Percentiles rank a stretch among this genome's conserved stretches.
These are phyloP conservation scores for Amanita fuliginea DNA, from an alignment of 768 basidiomycete genomes.

Conservation along the genomic window DNA sequence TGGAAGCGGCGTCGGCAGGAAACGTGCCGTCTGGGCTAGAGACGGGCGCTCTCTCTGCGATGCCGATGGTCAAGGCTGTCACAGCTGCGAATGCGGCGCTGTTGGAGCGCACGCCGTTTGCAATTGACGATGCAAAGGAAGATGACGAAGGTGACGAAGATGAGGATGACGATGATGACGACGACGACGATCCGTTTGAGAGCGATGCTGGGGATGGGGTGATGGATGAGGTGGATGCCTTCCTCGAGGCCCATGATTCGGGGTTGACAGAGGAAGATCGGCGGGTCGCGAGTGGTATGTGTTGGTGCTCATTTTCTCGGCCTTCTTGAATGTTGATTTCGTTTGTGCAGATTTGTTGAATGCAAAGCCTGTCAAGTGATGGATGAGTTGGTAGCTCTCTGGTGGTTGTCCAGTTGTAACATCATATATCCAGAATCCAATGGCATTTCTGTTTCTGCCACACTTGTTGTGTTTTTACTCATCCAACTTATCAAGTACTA, in stretches of 20 bases:
- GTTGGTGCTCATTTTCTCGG: too few species aligned
- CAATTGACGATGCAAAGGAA: conserved; percentile 91
- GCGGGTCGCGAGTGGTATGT: conserved; percentile 62
- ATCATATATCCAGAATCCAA: too few species aligned
- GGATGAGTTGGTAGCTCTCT: too few species aligned
- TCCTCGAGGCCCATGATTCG: conserved; percentile 88
- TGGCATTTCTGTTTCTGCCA: too few species aligned
- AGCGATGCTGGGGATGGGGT: conserved; percentile 46
- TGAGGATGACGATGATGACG: conserved; percentile 27
- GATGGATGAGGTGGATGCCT: conserved; percentile 92
- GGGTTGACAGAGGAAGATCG: conserved; percentile 74
- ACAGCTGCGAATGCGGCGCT: conserved; percentile 72
- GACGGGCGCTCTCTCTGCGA: conserved; percentile 36
- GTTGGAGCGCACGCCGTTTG: conserved; percentile 90
- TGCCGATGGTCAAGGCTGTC: conserved; percentile 63
- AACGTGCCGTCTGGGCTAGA: conserved; percentile 21
- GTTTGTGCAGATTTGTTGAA: neutral
- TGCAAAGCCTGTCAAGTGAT: too few species aligned
- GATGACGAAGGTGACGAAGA: conserved; percentile 66
- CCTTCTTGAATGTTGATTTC: too few species aligned
- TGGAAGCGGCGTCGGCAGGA: conserved; percentile 20
- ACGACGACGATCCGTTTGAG: conserved; percentile 16
- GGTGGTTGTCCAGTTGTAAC: too few species aligned
- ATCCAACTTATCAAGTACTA: too few species aligned
- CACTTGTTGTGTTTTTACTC: too few species aligned